Evolutionary conservation across 2,329 filamentous ascomycete genomes (phyloP), one percentile per base, ranked within the genome.

Genomic region (Xylariaceae sp.): DNA sequence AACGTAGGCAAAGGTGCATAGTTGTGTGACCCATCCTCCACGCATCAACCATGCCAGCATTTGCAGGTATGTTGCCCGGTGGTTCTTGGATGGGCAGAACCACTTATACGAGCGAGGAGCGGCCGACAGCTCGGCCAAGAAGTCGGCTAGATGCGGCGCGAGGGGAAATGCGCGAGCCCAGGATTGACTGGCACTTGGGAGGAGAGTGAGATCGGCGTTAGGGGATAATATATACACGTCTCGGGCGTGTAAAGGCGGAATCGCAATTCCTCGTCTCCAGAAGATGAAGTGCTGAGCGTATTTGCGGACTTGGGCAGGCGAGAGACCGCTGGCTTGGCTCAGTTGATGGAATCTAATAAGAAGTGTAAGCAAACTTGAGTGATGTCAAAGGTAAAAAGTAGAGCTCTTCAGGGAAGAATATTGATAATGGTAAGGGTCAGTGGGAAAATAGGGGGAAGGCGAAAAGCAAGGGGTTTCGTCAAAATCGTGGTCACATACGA

Each of bases 11-110:
- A 95, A 97, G 0, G 91, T 94, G 63, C 92, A 89, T 4, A 99
- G 81, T 72, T 97, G 92, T 0, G 90, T 96, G 0, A 97, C 92
- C 89, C 94, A 96, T 11, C 91, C 92, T 51, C 91, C 89, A 47
- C 92, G 86, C 77, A 97, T 86, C 7, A 99, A 82, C 91, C 93
- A 99, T 18, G 91, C 92, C 30, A 99, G 79, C 73, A 97, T 96
- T 39, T 90, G 84, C 73, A 97, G 88, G 73, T 97, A 99, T 1
- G 87, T 86, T 5, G 88, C 86, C 49, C 93, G 89, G 71, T 97
- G 92, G 68, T 90, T 88, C 72, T 92, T 92, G 69, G 87, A 92
- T 0, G 93, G 93, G 50, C 92, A 92, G 65, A 95, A 88, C 56
- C 82, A 82, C 67, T 91, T 90, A 76, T 92, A 99, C 0, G 89